Evolutionary conservation across 495 filamentous ascomycete genomes (phyloP).

Genomic region (Neurospora sp.): DNA sequence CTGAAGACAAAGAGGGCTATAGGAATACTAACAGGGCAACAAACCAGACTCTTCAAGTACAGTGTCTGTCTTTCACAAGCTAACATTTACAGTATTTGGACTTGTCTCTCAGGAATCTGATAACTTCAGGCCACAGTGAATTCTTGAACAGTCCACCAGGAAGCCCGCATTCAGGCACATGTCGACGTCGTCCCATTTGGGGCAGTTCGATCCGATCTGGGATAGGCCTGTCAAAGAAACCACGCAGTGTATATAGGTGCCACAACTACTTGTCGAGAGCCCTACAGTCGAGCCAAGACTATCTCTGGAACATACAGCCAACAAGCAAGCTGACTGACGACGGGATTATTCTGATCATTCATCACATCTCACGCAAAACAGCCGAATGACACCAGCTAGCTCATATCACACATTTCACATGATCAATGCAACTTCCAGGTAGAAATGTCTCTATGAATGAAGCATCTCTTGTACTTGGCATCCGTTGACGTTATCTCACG

Average conservation of each 20-base stretch:
- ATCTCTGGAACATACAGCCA: not conserved
- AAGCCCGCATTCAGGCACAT: not conserved
- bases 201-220: not conserved
- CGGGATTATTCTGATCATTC: not conserved
- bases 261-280: not conserved
- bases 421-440: not conserved
- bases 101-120: not conserved
- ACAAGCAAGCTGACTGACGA: not conserved
- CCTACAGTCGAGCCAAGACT: not conserved
- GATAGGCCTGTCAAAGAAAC: not conserved
- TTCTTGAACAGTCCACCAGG: not conserved
- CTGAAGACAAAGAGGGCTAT: not conserved
- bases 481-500: not conserved
- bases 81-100: not conserved
- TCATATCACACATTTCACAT: not conserved
- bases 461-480: not conserved
- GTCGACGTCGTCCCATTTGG: not conserved
- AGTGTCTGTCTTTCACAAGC: not conserved
- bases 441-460: not conserved
- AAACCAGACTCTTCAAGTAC: not conserved
- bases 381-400: not conserved
- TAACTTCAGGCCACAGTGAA: not conserved
- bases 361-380: not conserved
- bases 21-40: not conserved
- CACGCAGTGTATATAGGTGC: not conserved